Evolutionary conservation across 345 rosid species (phyloP).

Genomic region (Rhodamnia argentea): DNA sequence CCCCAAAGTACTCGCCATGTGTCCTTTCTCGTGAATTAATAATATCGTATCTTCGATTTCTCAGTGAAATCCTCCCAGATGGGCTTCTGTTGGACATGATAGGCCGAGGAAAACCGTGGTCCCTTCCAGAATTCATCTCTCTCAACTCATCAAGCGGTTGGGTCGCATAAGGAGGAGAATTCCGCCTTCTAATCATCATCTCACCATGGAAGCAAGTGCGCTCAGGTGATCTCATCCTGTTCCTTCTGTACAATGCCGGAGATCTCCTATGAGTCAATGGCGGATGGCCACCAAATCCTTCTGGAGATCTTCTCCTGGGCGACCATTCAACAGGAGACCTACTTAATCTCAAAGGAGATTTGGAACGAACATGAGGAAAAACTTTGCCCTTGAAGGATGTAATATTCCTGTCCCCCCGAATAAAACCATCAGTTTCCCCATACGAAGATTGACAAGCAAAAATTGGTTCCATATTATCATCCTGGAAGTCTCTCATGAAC

Average conservation of each 20-base stretch:
- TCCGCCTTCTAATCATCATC: slow-evolving; percentile 53
- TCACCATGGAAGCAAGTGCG: slow-evolving; percentile 49
- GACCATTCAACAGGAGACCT: slow-evolving; percentile 65
- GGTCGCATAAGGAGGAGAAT: slow-evolving; percentile 51
- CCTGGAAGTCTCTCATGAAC: slow-evolving; percentile 35
- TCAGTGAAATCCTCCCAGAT: slow-evolving; percentile 38
- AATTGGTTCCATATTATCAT: slow-evolving; percentile 34
- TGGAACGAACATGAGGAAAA: slow-evolving; percentile 39
- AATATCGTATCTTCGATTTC: slow-evolving; percentile 52
- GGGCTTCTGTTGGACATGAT: slow-evolving; percentile 47
- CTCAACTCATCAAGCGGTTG: slow-evolving; percentile 47
- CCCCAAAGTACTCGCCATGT: slow-evolving; percentile 45
- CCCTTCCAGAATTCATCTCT: slow-evolving; percentile 45
- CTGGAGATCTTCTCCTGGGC: slow-evolving; percentile 64
- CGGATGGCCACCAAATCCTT: slow-evolving; percentile 47
- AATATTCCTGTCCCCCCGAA: slow-evolving; percentile 43
- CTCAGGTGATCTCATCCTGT: slow-evolving; percentile 55
- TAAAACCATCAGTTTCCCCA: slow-evolving; percentile 48
- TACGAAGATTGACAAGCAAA: slow-evolving; percentile 36
- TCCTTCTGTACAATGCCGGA: slow-evolving; percentile 54
- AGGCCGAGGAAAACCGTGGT: slow-evolving; percentile 49
- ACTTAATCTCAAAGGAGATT: slow-evolving; percentile 58
- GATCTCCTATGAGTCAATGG: slow-evolving; percentile 55
- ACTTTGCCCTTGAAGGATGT: slow-evolving; percentile 36
- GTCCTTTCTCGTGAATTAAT: slow-evolving; percentile 55